Evolutionary conservation across 2,329 filamentous ascomycete genomes (phyloP).

Genomic region (Xenoacremonium recifei): DNA sequence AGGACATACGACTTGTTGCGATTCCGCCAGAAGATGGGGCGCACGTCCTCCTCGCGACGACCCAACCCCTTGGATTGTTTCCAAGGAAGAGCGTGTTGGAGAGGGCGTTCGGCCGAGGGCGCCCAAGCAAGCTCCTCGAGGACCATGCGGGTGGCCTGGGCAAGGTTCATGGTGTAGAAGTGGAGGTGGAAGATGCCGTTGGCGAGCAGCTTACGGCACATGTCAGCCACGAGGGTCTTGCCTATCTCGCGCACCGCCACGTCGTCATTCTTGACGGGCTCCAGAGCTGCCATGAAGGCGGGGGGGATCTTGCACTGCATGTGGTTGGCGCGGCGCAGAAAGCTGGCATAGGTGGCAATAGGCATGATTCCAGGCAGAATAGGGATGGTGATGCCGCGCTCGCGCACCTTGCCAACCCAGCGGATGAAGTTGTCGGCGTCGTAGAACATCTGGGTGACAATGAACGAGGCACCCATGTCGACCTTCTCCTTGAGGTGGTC

Average conservation of each 20-base stretch:
- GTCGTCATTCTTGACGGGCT: constrained; percentile 96
- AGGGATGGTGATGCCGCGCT: constrained; percentile 77
- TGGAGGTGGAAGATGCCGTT: constrained; percentile 86
- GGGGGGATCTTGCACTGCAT: constrained; percentile 83
- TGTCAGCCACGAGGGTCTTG: constrained; percentile 79
- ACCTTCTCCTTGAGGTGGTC: constrained; percentile 97
- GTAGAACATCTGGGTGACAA: constrained; percentile 99
- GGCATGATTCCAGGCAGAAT: constrained; percentile 85
- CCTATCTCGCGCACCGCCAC: constrained; percentile 87
- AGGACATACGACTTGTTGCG: constrained; percentile 93
- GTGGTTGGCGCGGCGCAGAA: constrained; percentile 85
- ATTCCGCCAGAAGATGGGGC: constrained; percentile 98
- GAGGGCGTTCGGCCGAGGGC: constrained; percentile 72
- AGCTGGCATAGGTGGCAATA: constrained; percentile 93
- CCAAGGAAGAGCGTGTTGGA: constrained; percentile 93
- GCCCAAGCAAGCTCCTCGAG: constrained; percentile 84
- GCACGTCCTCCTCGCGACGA: constrained; percentile 88
- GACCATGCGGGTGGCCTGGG: constrained; percentile 89
- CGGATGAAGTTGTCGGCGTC: constrained; percentile 91
- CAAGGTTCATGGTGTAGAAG: constrained; percentile 99
- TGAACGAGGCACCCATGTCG: constrained; percentile 87
- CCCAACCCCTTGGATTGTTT: constrained; percentile 89
- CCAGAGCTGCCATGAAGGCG: constrained; percentile 76
- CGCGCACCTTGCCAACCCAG: constrained; percentile 86
- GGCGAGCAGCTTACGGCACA: constrained; percentile 83